These are phyloP conservation scores for Gossypium arboreum DNA, from an alignment of 345 rosid species.

Conservation along the genomic window DNA sequence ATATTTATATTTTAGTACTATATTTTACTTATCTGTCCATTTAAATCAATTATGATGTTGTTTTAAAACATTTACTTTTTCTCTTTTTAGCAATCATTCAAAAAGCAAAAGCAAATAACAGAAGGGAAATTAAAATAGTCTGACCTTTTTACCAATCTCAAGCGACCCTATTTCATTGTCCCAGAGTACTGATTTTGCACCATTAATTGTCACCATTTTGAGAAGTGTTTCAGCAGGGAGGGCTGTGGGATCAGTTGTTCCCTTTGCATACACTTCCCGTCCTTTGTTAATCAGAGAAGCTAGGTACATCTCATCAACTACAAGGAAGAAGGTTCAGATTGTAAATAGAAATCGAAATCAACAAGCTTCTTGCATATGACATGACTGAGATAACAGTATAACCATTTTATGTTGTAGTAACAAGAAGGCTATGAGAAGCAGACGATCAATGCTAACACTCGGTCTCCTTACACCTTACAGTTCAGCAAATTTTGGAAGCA, in stretches of 20 bases:
- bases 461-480: not conserved
- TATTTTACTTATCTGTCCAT: not conserved
- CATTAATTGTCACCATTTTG: conserved; percentile 57
- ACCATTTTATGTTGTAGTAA: not conserved
- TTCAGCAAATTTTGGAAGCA: conserved; percentile 5
- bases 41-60: not conserved
- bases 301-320: conserved; percentile 72
- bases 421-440: not conserved
- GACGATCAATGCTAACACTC: not conserved
- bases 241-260: conserved; percentile 57
- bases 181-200: conserved; percentile 69
- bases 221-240: conserved; percentile 63
- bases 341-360: not conserved
- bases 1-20: not conserved
- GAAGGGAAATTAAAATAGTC: conserved; percentile 1
- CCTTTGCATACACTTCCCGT: conserved; percentile 38
- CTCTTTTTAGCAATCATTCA: not conserved
- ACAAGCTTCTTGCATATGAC: not conserved
- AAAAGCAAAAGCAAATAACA: not conserved
- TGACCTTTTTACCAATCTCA: conserved; percentile 63
- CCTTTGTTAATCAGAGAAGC: conserved; percentile 73
- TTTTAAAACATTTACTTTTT: not conserved
- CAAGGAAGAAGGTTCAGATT: conserved; percentile 12
- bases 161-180: conserved; percentile 69
- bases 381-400: not conserved